Conservation (phyloP, 2,329 filamentous ascomycete species). For the Xylariaceae sp. region DNA sequence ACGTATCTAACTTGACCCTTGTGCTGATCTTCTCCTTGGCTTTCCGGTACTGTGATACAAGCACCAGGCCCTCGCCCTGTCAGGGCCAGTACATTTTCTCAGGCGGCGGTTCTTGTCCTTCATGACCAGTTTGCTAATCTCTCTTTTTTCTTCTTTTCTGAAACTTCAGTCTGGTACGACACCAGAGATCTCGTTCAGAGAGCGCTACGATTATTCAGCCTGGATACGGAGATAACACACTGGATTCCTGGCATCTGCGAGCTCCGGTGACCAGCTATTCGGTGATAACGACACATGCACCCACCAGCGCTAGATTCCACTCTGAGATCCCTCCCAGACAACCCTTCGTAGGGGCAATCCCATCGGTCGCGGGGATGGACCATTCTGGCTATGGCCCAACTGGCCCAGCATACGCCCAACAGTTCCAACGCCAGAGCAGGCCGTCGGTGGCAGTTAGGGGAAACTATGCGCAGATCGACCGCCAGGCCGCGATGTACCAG, state of each 20-base stretch:
- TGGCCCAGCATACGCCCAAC: conserved; percentile 16
- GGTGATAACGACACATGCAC: conserved; percentile 14
- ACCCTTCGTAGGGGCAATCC: conserved; percentile 11
- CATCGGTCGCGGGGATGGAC: conserved; percentile 12
- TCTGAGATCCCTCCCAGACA: conserved; percentile 16
- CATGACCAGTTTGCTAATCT: conserved; percentile 18
- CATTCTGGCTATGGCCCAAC: conserved; percentile 17
- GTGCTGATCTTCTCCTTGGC: conserved; percentile 22
- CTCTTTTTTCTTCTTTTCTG: conserved; percentile 16
- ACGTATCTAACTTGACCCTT: not conserved
- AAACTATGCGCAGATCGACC: conserved; percentile 29
- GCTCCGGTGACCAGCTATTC: conserved; percentile 1
- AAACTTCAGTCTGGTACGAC: conserved; percentile 18
- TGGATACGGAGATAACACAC: conserved; percentile 20
- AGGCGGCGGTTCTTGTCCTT: conserved; percentile 6
- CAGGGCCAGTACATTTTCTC: too few relatives aligned
- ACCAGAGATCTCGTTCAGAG: conserved; percentile 24
- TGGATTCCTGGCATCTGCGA: conserved; percentile 16
- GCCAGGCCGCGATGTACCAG: conserved; percentile 23
- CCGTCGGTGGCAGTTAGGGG: conserved; percentile 22
- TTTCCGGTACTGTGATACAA: conserved; percentile 2
- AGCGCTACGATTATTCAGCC: conserved; percentile 17
- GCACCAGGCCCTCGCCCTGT: too few relatives aligned
- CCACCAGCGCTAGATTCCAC: conserved; percentile 16
- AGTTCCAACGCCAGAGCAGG: conserved; percentile 18